A percentile compares a stretch with the other conserved stretches of the same genome.
phyloP scores from a whole-genome alignment of 108 stramenopile species.

The Thalassiosira profunda region DNA sequence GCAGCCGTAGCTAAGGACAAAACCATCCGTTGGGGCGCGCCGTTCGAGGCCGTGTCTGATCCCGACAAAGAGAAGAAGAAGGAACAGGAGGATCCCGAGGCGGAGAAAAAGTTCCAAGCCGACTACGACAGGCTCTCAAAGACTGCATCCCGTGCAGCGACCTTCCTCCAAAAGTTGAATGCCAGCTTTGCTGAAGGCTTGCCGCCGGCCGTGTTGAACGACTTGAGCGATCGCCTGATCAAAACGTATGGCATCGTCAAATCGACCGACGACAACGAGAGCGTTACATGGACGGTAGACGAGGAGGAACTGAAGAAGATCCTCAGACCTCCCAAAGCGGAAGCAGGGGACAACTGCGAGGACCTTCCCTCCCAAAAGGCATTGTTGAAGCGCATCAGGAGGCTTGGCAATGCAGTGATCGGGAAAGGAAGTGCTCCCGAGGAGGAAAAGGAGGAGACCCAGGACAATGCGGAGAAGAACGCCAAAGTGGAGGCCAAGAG shows the following conservation, averaged over 20 bases:
- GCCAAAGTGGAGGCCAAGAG: conserved; percentile 1
- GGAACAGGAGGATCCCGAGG: conserved; percentile 5
- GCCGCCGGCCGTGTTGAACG: conserved; percentile 17
- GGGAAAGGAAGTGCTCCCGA: conserved; percentile 5
- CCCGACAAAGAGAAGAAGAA: conserved; percentile 1
- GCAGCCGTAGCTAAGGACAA: conserved; percentile 61
- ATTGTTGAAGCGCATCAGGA: conserved; percentile 67
- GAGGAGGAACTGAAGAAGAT: conserved; percentile 24
- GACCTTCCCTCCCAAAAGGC: conserved; percentile 80
- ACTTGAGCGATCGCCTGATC: conserved; percentile 50
- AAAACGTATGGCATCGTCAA: conserved; percentile 53
- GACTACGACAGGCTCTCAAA: conserved; percentile 30
- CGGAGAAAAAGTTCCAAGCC: conserved; percentile 9
- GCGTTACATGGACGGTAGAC: conserved; percentile 37
- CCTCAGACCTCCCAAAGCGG: conserved; percentile 2
- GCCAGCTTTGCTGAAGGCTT: conserved; percentile 39
- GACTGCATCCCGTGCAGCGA: conserved; percentile 60
- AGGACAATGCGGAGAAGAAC: conserved; percentile 7
- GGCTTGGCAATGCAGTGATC: conserved; percentile 50
- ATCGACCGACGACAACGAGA: conserved; percentile 1
- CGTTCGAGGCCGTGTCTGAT: conserved; percentile 51
- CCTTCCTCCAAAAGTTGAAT: conserved; percentile 49
- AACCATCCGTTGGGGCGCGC: conserved; percentile 70
- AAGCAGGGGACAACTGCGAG: conserved; percentile 24
- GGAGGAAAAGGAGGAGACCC: conserved; percentile 28